These are phyloP conservation scores for Corniculantispora saksenae DNA, from an alignment of 2,329 filamentous ascomycete genomes.

Conservation along the genomic window DNA sequence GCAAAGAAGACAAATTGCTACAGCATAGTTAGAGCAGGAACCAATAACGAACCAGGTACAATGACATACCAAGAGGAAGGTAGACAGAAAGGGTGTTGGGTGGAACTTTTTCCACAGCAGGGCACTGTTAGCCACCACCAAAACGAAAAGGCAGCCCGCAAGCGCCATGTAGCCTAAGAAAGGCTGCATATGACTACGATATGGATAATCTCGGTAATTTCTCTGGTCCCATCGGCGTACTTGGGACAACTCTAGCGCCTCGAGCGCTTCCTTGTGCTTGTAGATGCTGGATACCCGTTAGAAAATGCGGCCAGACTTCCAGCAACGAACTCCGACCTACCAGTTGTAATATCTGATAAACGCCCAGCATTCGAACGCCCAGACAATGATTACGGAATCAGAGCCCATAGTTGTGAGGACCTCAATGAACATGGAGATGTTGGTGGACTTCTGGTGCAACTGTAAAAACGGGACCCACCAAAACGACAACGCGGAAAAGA, in stretches of 20 bases:
- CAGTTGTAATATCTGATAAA: conserved; percentile 42
- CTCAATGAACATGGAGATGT: conserved; percentile 37
- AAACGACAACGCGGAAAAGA: conserved; percentile 40
- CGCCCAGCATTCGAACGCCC: conserved; percentile 42
- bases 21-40: neutral
- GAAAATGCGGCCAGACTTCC: neutral
- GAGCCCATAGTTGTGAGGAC: conserved; percentile 40
- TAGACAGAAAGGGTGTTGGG: conserved; percentile 36
- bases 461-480: conserved; percentile 45
- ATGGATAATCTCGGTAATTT: conserved; percentile 36
- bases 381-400: conserved; percentile 39
- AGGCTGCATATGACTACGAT: conserved; percentile 40
- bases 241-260: conserved; percentile 26
- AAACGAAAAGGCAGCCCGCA: conserved; percentile 36
- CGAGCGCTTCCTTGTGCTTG: conserved; percentile 26
- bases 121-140: conserved; percentile 36
- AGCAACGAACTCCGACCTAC: conserved; percentile 23
- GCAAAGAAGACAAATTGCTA: conserved; percentile 10
- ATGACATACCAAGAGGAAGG: conserved; percentile 39
- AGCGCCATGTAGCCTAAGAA: conserved; percentile 38
- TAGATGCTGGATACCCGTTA: conserved; percentile 24
- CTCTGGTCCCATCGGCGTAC: conserved; percentile 29
- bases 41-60: neutral
- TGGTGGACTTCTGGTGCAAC: conserved; percentile 24
- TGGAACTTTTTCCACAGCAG: conserved; percentile 38